These are phyloP conservation scores for Aureobasidium mangrovei DNA, from an alignment of 2,329 filamentous ascomycete genomes.

Conservation along the genomic window DNA sequence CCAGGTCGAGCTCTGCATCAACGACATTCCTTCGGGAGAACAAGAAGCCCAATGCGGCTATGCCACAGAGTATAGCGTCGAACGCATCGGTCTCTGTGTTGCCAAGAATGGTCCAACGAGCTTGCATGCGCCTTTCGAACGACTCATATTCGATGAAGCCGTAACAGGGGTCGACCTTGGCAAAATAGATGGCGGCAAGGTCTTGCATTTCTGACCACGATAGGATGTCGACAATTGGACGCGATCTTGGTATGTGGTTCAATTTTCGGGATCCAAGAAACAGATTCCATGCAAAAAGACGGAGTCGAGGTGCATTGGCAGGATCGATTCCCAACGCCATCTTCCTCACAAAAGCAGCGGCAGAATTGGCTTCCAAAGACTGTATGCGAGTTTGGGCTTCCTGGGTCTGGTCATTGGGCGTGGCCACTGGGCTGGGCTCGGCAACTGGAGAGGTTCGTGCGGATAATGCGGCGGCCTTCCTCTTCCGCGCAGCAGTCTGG, in stretches of 20 bases:
- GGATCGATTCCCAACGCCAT: slow-evolving; percentile 47
- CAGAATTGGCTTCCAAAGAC: slow-evolving; percentile 49
- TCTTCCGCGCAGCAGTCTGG: slow-evolving; percentile 29
- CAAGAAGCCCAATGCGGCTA: slow-evolving; percentile 46
- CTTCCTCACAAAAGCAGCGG: slow-evolving; percentile 46
- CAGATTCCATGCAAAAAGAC: slow-evolving; percentile 50
- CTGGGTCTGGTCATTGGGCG: background rate
- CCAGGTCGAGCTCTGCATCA: slow-evolving; percentile 36
- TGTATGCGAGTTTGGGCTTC: slow-evolving; percentile 20
- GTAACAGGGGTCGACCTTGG: slow-evolving; percentile 46
- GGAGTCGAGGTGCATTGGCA: slow-evolving; percentile 43
- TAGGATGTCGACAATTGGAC: slow-evolving; percentile 39
- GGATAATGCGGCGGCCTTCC: slow-evolving; percentile 17
- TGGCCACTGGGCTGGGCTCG: slow-evolving; percentile 2
- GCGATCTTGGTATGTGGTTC: slow-evolving; percentile 18
- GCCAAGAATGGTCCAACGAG: slow-evolving; percentile 28
- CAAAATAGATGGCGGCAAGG: slow-evolving; percentile 43
- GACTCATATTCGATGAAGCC: slow-evolving; percentile 38
- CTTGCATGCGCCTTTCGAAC: slow-evolving; percentile 24
- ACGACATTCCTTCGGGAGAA: slow-evolving; percentile 38
- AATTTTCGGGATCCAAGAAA: slow-evolving; percentile 24
- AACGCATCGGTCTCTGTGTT: slow-evolving; percentile 24
- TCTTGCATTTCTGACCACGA: slow-evolving; percentile 40
- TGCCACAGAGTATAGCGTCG: slow-evolving; percentile 44
- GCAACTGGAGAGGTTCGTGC: slow-evolving; percentile 12